Percentiles rank a stretch among this genome's conserved stretches.
Conservation (phyloP, 2,329 filamentous ascomycete genomes). For the Thyridium curvatum region DNA sequence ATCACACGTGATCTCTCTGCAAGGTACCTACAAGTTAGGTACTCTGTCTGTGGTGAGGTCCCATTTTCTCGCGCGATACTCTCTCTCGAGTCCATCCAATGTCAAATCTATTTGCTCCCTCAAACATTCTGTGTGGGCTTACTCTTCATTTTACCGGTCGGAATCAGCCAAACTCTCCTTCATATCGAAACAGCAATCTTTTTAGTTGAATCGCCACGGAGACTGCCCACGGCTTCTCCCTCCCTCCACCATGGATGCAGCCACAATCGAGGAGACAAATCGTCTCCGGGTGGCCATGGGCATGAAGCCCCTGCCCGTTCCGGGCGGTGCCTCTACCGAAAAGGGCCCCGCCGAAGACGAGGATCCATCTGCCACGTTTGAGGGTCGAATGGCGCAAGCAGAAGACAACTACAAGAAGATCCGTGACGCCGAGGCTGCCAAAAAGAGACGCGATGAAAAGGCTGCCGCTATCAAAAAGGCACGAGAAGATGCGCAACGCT, state of each 20-base stretch:
- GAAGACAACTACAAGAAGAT: constrained; percentile 66
- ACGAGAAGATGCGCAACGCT: constrained; percentile 74
- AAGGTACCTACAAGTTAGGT: too few species aligned
- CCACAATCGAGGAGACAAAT: constrained; percentile 89
- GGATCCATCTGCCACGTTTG: constrained; percentile 75
- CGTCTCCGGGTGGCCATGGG: constrained; percentile 84
- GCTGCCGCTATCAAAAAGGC: constrained; percentile 82
- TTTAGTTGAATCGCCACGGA: too few species aligned
- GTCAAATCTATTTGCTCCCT: too few species aligned
- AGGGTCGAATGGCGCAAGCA: constrained; percentile 67
- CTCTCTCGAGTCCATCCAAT: too few species aligned
- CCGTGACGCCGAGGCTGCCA: constrained; percentile 67
- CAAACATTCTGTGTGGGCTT: too few species aligned
- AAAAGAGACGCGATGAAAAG: constrained; percentile 71
- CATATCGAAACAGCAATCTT: too few species aligned
- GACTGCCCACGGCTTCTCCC: too few species aligned
- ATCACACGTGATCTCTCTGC: not conserved
- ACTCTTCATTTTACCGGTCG: too few species aligned
- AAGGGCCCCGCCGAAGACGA: constrained; percentile 48
- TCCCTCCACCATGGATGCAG: constrained; percentile 50
- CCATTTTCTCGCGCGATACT: too few species aligned
- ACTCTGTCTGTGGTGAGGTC: too few species aligned
- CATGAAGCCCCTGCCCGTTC: constrained; percentile 82
- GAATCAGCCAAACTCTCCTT: too few species aligned
- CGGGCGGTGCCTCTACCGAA: constrained; percentile 47